phyloP scores from a whole-genome alignment of 164 flowering plant species.

The Chimonanthus praecox region DNA sequence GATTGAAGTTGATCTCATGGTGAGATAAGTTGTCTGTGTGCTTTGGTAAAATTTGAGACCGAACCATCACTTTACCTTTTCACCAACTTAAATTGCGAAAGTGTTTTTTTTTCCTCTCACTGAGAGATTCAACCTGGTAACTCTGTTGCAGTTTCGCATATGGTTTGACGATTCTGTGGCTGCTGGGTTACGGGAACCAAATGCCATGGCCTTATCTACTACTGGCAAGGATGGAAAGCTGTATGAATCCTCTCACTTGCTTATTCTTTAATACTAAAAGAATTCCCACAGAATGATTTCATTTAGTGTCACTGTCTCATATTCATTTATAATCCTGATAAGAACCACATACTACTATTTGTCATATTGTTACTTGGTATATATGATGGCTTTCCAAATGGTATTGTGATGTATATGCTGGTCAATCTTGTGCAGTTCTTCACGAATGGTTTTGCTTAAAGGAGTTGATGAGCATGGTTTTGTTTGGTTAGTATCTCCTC shows the following conservation, averaged over 20 bases:
- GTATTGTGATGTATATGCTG: neutral
- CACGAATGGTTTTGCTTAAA: conserved; percentile 88
- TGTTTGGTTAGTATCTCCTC: conserved; percentile 61
- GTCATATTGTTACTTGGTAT: neutral
- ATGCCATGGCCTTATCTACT: conserved; percentile 94
- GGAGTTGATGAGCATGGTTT: conserved; percentile 87
- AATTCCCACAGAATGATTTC: neutral
- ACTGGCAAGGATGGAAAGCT: conserved; percentile 68
- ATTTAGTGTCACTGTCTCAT: neutral
- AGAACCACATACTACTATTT: neutral
- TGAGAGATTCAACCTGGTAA: neutral
- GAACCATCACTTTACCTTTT: neutral
- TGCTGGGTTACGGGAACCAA: conserved; percentile 79
- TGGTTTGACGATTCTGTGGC: conserved; percentile 96
- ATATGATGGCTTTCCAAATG: neutral
- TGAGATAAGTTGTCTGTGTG: neutral
- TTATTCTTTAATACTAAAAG: neutral
- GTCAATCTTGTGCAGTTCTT: conserved; percentile 48
- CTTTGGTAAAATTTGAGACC: neutral
- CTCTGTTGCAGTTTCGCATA: conserved; percentile 58
- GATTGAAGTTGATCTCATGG: neutral
- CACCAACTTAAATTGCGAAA: neutral
- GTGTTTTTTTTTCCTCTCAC: neutral
- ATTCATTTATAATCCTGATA: neutral
- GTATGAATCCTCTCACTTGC: conserved; percentile 30